These are phyloP conservation scores for Cyclotella atomus DNA, from an alignment of 108 stramenopile species.

Conservation along the genomic window DNA sequence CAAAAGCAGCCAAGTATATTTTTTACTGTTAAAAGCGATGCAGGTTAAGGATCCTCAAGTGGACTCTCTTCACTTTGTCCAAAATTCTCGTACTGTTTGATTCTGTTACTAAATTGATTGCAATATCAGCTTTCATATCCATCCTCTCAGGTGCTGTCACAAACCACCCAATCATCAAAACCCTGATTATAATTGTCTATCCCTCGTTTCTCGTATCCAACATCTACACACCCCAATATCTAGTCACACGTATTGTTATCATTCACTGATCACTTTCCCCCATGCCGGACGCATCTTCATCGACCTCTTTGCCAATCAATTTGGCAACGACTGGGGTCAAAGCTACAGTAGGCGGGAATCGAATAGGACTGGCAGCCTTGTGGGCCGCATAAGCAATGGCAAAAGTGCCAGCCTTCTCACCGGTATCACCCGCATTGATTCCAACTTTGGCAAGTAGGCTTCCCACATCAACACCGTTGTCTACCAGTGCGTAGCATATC, in stretches of 20 bases:
- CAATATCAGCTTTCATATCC: too few relatives aligned
- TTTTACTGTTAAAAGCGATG: too few relatives aligned
- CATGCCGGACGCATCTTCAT: neutral
- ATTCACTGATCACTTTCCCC: neutral
- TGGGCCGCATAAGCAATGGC: slow-evolving; percentile 97
- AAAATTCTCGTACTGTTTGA: too few relatives aligned
- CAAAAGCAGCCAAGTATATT: too few relatives aligned
- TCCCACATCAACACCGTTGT: slow-evolving; percentile 89
- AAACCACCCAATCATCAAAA: too few relatives aligned
- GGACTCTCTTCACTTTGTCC: too few relatives aligned
- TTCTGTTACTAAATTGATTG: too few relatives aligned
- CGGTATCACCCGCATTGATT: slow-evolving; percentile 67
- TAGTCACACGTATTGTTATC: too few relatives aligned
- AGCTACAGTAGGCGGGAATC: slow-evolving; percentile 95
- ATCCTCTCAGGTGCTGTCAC: too few relatives aligned
- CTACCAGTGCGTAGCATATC: slow-evolving; percentile 88
- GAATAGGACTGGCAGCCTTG: slow-evolving; percentile 96
- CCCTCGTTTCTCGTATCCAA: too few relatives aligned
- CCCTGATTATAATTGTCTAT: too few relatives aligned
- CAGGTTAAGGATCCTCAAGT: too few relatives aligned
- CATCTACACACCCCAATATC: neutral
- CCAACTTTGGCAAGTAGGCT: slow-evolving; percentile 81
- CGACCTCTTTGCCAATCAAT: slow-evolving; percentile 88
- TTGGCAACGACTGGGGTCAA: slow-evolving; percentile 96
- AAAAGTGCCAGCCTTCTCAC: slow-evolving; percentile 89